Conservation (phyloP, 116 monocot species). For the Dioscorea cayenensis region DNA sequence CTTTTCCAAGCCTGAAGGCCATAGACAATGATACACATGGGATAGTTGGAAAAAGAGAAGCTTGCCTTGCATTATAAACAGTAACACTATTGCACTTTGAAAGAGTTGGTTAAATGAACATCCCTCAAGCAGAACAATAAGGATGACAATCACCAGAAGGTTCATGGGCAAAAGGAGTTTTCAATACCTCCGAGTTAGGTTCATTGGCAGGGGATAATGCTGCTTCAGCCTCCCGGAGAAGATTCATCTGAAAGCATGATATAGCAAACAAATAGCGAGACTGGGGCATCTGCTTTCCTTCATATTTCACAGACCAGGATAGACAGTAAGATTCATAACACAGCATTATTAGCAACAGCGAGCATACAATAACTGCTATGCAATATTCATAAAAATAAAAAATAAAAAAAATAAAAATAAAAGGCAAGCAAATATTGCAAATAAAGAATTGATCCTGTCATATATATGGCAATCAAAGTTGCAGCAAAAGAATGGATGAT, state of each 20-base stretch:
- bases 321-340: not conserved
- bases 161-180: not conserved
- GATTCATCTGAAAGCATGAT: conserved; percentile 91
- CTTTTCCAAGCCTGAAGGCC: no score
- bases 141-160: no score
- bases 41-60: no score
- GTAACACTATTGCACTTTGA: no score
- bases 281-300: conserved; percentile 73
- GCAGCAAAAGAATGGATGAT: not conserved
- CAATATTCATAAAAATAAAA: no score
- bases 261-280: conserved; percentile 92
- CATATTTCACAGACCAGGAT: conserved; percentile 9
- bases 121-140: no score
- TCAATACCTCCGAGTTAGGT: conserved; percentile 67
- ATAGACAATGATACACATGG: no score
- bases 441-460: no score
- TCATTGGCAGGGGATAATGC: conserved; percentile 66
- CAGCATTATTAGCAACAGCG: not conserved
- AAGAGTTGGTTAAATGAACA: no score
- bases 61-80: no score
- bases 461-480: not conserved
- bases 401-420: no score
- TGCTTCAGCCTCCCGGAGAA: conserved; percentile 79
- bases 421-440: no score
- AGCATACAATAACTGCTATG: not conserved